A percentile compares a stretch with the other conserved stretches of the same genome.
phyloP scores from a whole-genome alignment of 192 early-diverging fungal genomes.

The Entomortierella lignicola region DNA sequence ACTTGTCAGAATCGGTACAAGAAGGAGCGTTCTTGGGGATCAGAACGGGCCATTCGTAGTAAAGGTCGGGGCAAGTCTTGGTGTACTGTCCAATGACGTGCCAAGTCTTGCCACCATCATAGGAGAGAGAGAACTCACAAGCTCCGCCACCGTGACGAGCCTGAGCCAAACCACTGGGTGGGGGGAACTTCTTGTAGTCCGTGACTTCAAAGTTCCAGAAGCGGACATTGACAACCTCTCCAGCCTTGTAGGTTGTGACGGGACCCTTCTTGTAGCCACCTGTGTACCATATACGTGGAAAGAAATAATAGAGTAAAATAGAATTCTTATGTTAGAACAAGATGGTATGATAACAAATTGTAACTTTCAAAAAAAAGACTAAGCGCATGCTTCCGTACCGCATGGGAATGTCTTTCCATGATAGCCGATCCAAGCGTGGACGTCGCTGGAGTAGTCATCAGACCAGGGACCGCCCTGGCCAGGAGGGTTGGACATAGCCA shows the following conservation, averaged over 20 bases:
- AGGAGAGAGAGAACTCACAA: constrained; percentile 73
- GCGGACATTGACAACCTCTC: constrained; percentile 56
- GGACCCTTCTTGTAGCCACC: constrained; percentile 51
- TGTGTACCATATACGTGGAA: not conserved
- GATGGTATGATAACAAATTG: no score
- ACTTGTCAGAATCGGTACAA: constrained; percentile 39
- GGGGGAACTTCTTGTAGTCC: constrained; percentile 37
- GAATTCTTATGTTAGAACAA: no score
- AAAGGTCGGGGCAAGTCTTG: constrained; percentile 54
- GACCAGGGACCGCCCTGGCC: constrained; percentile 40
- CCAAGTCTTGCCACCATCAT: constrained; percentile 69
- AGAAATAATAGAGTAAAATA: not conserved
- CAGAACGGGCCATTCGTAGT: constrained; percentile 52
- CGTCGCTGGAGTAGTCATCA: constrained; percentile 2
- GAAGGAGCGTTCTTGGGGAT: constrained; percentile 50
- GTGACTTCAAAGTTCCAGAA: constrained; percentile 56
- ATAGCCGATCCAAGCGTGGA: constrained; percentile 45
- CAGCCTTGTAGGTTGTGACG: constrained; percentile 60
- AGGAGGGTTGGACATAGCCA: constrained; percentile 43
- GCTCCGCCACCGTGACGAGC: constrained; percentile 72
- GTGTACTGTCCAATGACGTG: constrained; percentile 47
- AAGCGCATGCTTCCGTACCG: constrained; percentile 1
- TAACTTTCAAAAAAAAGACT: not conserved
- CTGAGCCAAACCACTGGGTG: constrained; percentile 34
- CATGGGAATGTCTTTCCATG: constrained; percentile 50